phyloP scores from a whole-genome alignment of 352 stramenopile genomes.

The Elongisporangium senticosum region DNA sequence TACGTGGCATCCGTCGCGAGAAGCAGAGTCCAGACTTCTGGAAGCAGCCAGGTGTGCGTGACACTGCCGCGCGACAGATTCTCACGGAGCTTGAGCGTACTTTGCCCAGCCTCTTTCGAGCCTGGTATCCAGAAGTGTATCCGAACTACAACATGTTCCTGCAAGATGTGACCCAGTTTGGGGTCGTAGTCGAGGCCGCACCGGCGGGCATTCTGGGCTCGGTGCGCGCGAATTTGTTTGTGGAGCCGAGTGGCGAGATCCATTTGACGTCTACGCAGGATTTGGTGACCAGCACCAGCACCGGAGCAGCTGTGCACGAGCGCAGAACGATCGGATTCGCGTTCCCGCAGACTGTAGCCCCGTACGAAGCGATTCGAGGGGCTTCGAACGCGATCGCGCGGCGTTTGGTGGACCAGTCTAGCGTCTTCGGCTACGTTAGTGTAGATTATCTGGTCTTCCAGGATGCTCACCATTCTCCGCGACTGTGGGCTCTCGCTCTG shows the following conservation, averaged over 20 bases:
- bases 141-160: constrained; percentile 57
- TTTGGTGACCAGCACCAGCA: constrained; percentile 20
- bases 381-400: constrained; percentile 47
- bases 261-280: constrained; percentile 72
- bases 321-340: constrained; percentile 48
- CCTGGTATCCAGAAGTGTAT: constrained; percentile 43
- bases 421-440: constrained; percentile 78
- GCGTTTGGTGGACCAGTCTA: constrained; percentile 25
- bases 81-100: constrained; percentile 51
- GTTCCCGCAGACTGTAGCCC: constrained; percentile 77
- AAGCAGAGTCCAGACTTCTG: constrained; percentile 63
- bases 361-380: constrained; percentile 63
- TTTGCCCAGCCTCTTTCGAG: constrained; percentile 16
- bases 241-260: constrained; percentile 62
- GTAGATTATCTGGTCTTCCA: constrained; percentile 75
- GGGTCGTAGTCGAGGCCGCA: constrained; percentile 77
- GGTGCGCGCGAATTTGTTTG: constrained; percentile 73
- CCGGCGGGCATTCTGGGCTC: constrained; percentile 33
- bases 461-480: constrained; percentile 42
- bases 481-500: constrained; percentile 72
- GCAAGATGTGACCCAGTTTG: constrained; percentile 51
- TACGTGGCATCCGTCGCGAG: constrained; percentile 62
- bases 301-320: constrained; percentile 13
- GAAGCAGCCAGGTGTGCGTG: constrained; percentile 54
- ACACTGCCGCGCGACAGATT: constrained; percentile 48